Percentiles rank a stretch among this genome's conserved stretches.
Conservation (phyloP, 164 flowering plant species). For the Magnolia changhungtana region DNA sequence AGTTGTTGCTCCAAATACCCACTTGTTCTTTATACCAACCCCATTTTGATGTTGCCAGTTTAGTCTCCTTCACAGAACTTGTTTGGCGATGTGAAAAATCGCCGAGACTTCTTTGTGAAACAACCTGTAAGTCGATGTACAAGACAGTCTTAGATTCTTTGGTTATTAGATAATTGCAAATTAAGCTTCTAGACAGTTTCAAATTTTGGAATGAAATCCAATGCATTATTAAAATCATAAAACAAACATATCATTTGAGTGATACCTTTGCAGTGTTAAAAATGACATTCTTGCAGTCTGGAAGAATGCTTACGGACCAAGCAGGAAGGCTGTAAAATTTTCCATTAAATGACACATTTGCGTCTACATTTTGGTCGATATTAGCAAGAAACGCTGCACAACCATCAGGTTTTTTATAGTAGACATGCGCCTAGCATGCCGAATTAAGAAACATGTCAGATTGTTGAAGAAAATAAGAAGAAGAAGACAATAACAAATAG, state of each 20-base stretch:
- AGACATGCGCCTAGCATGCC: constrained; percentile 48
- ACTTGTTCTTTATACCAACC: constrained; percentile 44
- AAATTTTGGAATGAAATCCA: not conserved
- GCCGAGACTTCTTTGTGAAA: constrained; percentile 34
- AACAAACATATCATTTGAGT: too few species aligned
- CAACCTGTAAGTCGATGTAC: constrained; percentile 21
- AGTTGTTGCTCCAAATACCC: constrained; percentile 33
- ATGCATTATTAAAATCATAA: not conserved
- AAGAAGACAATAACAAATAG: not conserved
- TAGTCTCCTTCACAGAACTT: constrained; percentile 12
- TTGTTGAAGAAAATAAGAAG: not conserved
- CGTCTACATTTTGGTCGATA: constrained; percentile 31
- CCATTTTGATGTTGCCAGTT: constrained; percentile 29
- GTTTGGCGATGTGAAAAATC: constrained; percentile 17
- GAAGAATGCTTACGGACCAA: constrained; percentile 83
- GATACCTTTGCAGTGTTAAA: constrained; percentile 67
- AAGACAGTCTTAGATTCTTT: not conserved
- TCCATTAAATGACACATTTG: constrained; percentile 49
- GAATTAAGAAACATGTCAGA: constrained; percentile 3
- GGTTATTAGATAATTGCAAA: not conserved
- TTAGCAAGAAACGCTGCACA: constrained; percentile 80
- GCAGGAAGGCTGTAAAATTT: constrained; percentile 50
- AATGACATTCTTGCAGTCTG: constrained; percentile 61
- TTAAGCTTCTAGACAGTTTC: not conserved
- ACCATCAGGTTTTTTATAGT: constrained; percentile 30